Evolutionary conservation across 2,329 filamentous ascomycete species (phyloP).

Genomic region (Aspergillus pseudoterreus): DNA sequence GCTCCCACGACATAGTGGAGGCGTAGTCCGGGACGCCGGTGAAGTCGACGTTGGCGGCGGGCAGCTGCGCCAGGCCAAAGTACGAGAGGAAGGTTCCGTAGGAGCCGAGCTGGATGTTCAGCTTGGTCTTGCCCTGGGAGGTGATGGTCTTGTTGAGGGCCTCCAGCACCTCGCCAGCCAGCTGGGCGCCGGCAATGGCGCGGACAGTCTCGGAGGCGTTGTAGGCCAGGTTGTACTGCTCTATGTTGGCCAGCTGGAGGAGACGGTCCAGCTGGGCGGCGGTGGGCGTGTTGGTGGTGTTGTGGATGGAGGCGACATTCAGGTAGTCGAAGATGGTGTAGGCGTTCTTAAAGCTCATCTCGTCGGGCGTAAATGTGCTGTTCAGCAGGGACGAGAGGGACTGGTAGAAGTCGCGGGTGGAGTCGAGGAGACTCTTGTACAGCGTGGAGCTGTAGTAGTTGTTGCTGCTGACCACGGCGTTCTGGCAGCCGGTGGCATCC

Average conservation of each 20-base stretch:
- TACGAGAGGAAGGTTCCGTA: slow-evolving; percentile 60
- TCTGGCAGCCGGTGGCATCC: slow-evolving; percentile 52
- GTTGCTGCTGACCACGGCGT: slow-evolving; percentile 56
- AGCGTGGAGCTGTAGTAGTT: slow-evolving; percentile 52
- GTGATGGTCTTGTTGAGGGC: slow-evolving; percentile 41
- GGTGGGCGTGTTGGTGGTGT: slow-evolving; percentile 58
- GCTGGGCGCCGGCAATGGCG: slow-evolving; percentile 55
- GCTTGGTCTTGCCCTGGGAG: slow-evolving; percentile 34
- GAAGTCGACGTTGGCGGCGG: slow-evolving; percentile 58
- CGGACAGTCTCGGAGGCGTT: slow-evolving; percentile 55
- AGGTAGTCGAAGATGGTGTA: slow-evolving; percentile 64
- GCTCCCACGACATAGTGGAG: slow-evolving; percentile 75
- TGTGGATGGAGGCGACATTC: slow-evolving; percentile 62
- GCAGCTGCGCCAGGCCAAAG: slow-evolving; percentile 57
- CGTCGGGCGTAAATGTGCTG: slow-evolving; percentile 44
- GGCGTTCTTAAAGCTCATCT: slow-evolving; percentile 59
- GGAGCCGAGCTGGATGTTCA: slow-evolving; percentile 57
- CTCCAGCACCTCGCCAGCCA: slow-evolving; percentile 61
- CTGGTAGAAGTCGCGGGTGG: slow-evolving; percentile 53
- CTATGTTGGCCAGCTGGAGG: slow-evolving; percentile 68
- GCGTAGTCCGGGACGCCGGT: slow-evolving; percentile 79
- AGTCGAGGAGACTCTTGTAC: slow-evolving; percentile 47
- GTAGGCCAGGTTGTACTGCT: slow-evolving; percentile 81
- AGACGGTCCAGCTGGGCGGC: slow-evolving; percentile 59
- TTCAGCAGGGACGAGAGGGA: slow-evolving; percentile 52